These are phyloP conservation scores for Trifolium dubium DNA, from an alignment of 306 rosid species.

Conservation along the genomic window DNA sequence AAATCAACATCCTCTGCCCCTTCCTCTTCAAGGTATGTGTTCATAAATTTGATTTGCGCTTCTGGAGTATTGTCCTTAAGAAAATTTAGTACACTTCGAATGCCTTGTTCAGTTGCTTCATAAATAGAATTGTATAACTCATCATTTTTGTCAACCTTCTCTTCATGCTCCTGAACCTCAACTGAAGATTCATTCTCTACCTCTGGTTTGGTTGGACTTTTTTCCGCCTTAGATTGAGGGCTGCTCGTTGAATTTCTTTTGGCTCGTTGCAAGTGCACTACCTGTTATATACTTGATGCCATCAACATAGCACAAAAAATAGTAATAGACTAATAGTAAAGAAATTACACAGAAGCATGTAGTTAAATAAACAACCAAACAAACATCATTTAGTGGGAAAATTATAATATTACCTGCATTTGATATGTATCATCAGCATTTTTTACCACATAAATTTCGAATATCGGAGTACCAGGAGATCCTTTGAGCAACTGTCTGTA, in stretches of 20 bases:
- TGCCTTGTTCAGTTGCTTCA: conserved; percentile 87
- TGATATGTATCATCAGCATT: conserved; percentile 66
- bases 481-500: conserved; percentile 78
- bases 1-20: conserved; percentile 61
- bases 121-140: conserved; percentile 69
- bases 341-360: conserved; percentile 6
- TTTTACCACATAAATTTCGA: conserved; percentile 86
- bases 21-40: conserved; percentile 65
- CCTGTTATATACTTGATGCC: conserved; percentile 57
- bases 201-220: no score
- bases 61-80: conserved; percentile 94
- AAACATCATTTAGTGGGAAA: conserved; percentile 19
- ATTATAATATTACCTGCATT: conserved; percentile 68
- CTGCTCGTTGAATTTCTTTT: conserved; percentile 62
- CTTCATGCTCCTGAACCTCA: conserved; percentile 60
- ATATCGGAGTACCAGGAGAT: conserved; percentile 80
- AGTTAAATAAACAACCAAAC: conserved; percentile 12
- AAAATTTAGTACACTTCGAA: conserved; percentile 83
- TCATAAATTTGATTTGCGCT: conserved; percentile 81
- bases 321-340: conserved; percentile 1
- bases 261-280: conserved; percentile 73
- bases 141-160: conserved; percentile 61
- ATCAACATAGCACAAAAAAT: conserved; percentile 19
- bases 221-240: conserved; percentile 47
- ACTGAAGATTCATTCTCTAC: conserved; percentile 56